These are phyloP conservation scores for Rhizopogon vinicolor DNA, from an alignment of 768 basidiomycete species.

Conservation along the genomic window DNA sequence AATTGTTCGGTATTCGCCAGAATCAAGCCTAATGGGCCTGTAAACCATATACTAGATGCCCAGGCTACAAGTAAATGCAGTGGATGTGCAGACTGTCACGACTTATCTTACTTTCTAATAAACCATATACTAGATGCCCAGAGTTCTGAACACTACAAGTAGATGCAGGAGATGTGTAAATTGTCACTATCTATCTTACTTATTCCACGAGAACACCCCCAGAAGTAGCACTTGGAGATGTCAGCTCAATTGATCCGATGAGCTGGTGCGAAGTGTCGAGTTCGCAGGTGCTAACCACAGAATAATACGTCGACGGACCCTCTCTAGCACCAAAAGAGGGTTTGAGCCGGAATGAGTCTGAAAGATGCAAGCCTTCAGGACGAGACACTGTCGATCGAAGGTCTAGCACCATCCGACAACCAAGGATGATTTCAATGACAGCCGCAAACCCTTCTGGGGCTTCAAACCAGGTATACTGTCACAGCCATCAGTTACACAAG, in stretches of 20 bases:
- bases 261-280: not conserved
- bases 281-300: not conserved
- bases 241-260: not conserved
- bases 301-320: not conserved
- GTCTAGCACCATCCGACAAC: not conserved
- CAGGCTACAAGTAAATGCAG: not conserved
- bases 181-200: not conserved
- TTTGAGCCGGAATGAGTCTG: not conserved
- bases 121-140: not conserved
- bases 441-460: not conserved
- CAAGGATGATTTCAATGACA: not conserved
- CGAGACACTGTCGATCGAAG: not conserved
- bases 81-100: not conserved
- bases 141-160: not conserved
- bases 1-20: conserved; percentile 46
- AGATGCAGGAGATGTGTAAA: not conserved
- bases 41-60: too few species aligned
- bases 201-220: not conserved
- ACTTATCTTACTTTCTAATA: not conserved
- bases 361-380: not conserved
- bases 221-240: not conserved
- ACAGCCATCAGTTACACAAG: not conserved
- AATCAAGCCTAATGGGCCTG: conserved; percentile 1
- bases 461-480: not conserved
- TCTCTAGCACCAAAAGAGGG: not conserved